phyloP scores from a whole-genome alignment of 2,329 filamentous ascomycete genomes.

The Diaporthe ampelina region DNA sequence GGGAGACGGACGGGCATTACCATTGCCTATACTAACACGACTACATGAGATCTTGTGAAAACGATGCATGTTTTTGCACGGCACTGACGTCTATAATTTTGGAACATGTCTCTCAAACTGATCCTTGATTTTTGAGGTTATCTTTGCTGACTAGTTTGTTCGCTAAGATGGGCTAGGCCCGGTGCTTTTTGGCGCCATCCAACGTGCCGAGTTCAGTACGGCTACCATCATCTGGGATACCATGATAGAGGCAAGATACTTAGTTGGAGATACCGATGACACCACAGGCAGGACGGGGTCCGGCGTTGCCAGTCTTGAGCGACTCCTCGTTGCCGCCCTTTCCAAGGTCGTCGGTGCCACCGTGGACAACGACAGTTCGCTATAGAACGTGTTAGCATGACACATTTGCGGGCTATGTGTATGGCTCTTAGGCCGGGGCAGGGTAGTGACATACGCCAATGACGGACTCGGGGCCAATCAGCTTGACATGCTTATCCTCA shows the following conservation, averaged over 20 bases:
- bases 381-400: slow-evolving; percentile 52
- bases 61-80: background rate
- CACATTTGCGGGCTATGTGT: background rate
- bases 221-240: background rate
- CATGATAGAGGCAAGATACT: slow-evolving; percentile 42
- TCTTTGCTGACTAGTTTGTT: background rate
- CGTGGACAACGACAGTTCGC: slow-evolving; percentile 96
- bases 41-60: background rate
- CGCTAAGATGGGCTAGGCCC: background rate
- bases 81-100: background rate
- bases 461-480: slow-evolving; percentile 95
- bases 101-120: background rate
- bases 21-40: background rate
- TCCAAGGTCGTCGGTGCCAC: slow-evolving; percentile 96
- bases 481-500: slow-evolving; percentile 87
- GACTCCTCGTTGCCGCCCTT: slow-evolving; percentile 93
- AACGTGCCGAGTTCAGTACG: background rate
- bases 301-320: slow-evolving; percentile 98
- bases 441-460: slow-evolving; percentile 78
- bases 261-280: slow-evolving; percentile 91
- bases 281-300: slow-evolving; percentile 93
- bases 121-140: background rate
- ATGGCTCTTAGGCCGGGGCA: background rate
- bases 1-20: too few relatives aligned
- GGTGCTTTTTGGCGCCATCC: background rate